These are phyloP conservation scores for Debaryomyces prosopidis DNA, from an alignment of 805 yeast genomes.

Conservation along the genomic window DNA sequence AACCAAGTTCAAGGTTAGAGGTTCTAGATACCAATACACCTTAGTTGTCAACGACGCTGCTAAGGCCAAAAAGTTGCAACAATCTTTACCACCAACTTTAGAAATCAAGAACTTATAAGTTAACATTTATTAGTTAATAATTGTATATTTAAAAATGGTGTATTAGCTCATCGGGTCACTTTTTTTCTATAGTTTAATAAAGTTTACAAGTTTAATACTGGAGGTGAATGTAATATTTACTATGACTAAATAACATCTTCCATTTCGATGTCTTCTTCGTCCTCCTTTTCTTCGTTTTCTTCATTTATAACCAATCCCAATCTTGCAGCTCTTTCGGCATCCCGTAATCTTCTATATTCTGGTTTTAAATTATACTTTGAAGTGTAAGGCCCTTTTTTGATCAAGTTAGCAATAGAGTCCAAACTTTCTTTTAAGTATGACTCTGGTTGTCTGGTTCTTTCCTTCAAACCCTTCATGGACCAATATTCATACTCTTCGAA, in stretches of 20 bases:
- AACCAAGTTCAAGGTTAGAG: slow-evolving; percentile 99
- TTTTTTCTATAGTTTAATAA: slow-evolving; percentile 9
- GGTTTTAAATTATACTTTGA: slow-evolving; percentile 86
- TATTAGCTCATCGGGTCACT: slow-evolving; percentile 7
- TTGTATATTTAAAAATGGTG: slow-evolving; percentile 12
- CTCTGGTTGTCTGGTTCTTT: slow-evolving; percentile 94
- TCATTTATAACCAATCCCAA: slow-evolving; percentile 51
- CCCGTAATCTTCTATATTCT: slow-evolving; percentile 80
- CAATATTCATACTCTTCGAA: slow-evolving; percentile 96
- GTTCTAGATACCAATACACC: slow-evolving; percentile 92
- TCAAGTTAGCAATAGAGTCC: slow-evolving; percentile 84
- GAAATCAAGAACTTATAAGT: slow-evolving; percentile 56
- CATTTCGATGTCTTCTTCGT: slow-evolving; percentile 61
- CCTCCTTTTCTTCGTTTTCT: slow-evolving; percentile 45
- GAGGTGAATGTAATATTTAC: not conserved
- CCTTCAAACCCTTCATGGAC: slow-evolving; percentile 92
- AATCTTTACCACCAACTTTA: slow-evolving; percentile 94
- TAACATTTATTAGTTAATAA: slow-evolving; percentile 8
- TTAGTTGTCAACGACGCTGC: slow-evolving; percentile 91
- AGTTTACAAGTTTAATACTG: not conserved
- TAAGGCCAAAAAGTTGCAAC: slow-evolving; percentile 96
- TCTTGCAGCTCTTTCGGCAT: slow-evolving; percentile 70
- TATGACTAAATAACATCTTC: slow-evolving; percentile 58
- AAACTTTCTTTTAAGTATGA: slow-evolving; percentile 86
- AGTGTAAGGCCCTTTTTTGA: slow-evolving; percentile 95